These are phyloP conservation scores for Neopestalotiopsis sp. DNA, from an alignment of 2,329 filamentous ascomycete species.

Conservation along the genomic window DNA sequence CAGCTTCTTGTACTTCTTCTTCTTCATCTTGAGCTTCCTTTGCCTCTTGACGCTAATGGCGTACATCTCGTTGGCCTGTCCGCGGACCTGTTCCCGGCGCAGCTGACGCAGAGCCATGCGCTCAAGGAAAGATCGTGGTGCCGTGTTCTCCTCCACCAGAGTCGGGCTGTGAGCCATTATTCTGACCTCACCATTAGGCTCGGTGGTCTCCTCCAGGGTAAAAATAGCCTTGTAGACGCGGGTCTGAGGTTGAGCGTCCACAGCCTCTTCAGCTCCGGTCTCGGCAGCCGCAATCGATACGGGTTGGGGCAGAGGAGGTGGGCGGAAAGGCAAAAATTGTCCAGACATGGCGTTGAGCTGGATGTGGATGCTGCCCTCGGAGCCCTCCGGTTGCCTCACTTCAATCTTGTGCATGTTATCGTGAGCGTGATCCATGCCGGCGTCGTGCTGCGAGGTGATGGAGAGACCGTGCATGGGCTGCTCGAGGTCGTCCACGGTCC, in stretches of 20 bases:
- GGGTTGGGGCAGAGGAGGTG: conserved; percentile 79
- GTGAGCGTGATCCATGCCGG: conserved; percentile 44
- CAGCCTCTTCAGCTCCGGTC: conserved; percentile 38
- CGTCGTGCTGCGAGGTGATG: conserved; percentile 37
- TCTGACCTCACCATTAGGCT: conserved; percentile 63
- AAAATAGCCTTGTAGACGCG: conserved; percentile 69
- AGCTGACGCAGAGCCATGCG: conserved; percentile 71
- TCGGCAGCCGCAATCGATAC: conserved; percentile 49
- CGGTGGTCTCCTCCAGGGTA: conserved; percentile 70
- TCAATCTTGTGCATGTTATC: conserved; percentile 58
- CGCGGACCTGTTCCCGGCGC: conserved; percentile 60
- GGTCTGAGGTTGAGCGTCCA: conserved; percentile 49
- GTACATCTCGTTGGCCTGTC: conserved; percentile 64
- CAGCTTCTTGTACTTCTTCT: conserved; percentile 99
- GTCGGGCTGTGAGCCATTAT: conserved; percentile 66
- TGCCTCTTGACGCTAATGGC: conserved; percentile 92
- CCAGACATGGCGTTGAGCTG: conserved; percentile 73
- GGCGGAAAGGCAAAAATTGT: conserved; percentile 79
- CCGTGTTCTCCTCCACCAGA: conserved; percentile 54
- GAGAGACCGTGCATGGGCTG: conserved; percentile 61
- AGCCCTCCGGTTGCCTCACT: conserved; percentile 61
- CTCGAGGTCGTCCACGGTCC: conserved; percentile 65
- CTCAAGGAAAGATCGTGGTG: conserved; percentile 67
- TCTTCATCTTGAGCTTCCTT: conserved; percentile 98
- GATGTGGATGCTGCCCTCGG: conserved; percentile 64